Evolutionary conservation across 2,329 filamentous ascomycete genomes (phyloP), one percentile per base, ranked within the genome.

Genomic region (Chaetomium sp.): DNA sequence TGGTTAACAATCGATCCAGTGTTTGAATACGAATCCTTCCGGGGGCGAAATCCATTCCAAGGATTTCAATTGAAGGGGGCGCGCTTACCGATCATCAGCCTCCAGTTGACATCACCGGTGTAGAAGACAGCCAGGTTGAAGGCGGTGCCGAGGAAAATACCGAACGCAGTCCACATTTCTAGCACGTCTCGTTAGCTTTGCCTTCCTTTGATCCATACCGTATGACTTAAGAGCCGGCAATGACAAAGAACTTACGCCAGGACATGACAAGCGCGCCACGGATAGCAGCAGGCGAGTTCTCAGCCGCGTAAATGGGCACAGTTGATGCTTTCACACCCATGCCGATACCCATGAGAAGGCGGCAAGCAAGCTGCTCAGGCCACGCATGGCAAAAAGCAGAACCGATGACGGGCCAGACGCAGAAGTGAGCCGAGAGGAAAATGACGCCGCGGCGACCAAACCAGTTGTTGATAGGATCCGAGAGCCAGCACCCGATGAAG

Each of bases 181-280:
- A 73, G 1, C 32, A 8, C 10, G 38, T 43, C 10, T 45, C 9
- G 54, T 59, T 49, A 61, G 53, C 37, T 3, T 43, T 10, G 6
- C 9, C 40, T 14, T 10, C 9, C n/a, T 6, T 43, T 37, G 7
- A 19, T 48, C 32, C 35, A 45, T 7, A 27, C 19, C 19, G 19
- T 27, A 27, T 27, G 19, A 9, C 32, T 8, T 10, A 9, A 46
- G 11, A n/a, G 2, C 6, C 3, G 27, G 4, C 9, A 44, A 33
- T 6, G 42, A 35, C 9, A 7, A 32, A 41, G 48, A 55, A 68
- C 64, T 63, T 59, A 65, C 67, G 86, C 88, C 88, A 92, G 59
- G 84, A 85, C 88, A 92, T 92, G 60, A 91, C 87, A 14, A 94
- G 75, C 6, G 86, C 87, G 60, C 87, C 87, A 66, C 87, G 81